phyloP scores from a whole-genome alignment of 2,329 filamentous ascomycete genomes.

The Helotiales sp. region DNA sequence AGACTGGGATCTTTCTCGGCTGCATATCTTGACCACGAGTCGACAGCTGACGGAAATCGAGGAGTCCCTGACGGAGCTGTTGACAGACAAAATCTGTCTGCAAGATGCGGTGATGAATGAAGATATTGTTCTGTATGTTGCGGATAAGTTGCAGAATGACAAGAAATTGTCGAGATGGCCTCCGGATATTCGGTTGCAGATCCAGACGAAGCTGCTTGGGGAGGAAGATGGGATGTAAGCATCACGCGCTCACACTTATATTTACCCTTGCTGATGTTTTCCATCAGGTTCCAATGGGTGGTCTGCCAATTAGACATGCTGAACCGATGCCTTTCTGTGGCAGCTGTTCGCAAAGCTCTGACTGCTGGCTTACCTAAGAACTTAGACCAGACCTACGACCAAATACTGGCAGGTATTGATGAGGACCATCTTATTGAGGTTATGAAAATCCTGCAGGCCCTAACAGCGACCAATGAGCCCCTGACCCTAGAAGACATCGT shows the following conservation, averaged over 20 bases:
- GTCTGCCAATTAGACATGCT: conserved; percentile 44
- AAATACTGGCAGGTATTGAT: conserved; percentile 42
- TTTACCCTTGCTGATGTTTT: not conserved
- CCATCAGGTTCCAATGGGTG: conserved; percentile 45
- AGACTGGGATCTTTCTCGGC: conserved; percentile 23
- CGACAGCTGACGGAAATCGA: conserved; percentile 44
- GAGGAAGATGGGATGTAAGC: conserved; percentile 44
- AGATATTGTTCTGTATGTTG: conserved; percentile 42
- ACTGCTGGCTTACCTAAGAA: conserved; percentile 40
- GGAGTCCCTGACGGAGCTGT: conserved; percentile 33
- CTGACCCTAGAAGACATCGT: conserved; percentile 38
- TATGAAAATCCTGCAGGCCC: conserved; percentile 35
- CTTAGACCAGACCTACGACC: conserved; percentile 45
- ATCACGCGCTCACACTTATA: not conserved
- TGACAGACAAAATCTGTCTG: conserved; percentile 28
- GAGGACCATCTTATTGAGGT: conserved; percentile 25
- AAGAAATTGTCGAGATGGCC: conserved; percentile 37
- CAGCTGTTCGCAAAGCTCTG: conserved; percentile 39
- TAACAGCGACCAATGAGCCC: conserved; percentile 33
- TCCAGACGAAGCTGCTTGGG: conserved; percentile 38
- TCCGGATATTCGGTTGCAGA: conserved; percentile 34
- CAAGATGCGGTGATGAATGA: conserved; percentile 27
- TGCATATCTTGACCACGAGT: conserved; percentile 42
- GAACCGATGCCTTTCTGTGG: conserved; percentile 31
- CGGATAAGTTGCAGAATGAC: conserved; percentile 35